phyloP scores from a whole-genome alignment of 192 early-diverging fungal genomes.

The Tieghemiomyces parasiticus region DNA sequence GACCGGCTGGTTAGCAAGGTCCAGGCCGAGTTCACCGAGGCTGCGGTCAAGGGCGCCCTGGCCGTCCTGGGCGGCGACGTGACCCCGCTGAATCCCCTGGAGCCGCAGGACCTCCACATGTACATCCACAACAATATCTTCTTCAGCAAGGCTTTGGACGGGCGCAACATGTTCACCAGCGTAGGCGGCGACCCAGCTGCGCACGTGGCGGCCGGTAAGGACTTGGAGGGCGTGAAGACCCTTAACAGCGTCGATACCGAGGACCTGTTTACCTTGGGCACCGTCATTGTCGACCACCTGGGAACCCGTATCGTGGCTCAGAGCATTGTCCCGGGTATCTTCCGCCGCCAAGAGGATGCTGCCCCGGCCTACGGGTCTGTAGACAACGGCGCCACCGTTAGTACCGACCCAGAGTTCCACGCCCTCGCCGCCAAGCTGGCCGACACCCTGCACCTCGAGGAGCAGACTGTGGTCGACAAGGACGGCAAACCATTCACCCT shows the following conservation, averaged over 20 bases:
- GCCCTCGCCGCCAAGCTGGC: constrained; percentile 51
- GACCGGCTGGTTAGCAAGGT: constrained; percentile 71
- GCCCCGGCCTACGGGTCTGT: constrained; percentile 84
- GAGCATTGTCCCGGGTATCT: constrained; percentile 80
- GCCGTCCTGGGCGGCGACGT: constrained; percentile 69
- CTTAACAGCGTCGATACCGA: constrained; percentile 59
- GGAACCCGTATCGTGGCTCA: constrained; percentile 86
- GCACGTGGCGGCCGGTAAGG: constrained; percentile 88
- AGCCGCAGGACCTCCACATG: constrained; percentile 64
- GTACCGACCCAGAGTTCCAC: constrained; percentile 61
- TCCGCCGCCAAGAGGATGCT: constrained; percentile 53
- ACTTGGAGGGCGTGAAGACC: constrained; percentile 74
- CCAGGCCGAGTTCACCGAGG: constrained; percentile 85
- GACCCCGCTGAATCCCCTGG: constrained; percentile 59
- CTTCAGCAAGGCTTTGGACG: constrained; percentile 79
- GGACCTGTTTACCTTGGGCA: constrained; percentile 77
- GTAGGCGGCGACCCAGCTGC: constrained; percentile 80
- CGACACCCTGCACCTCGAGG: constrained; percentile 59
- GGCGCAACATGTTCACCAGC: constrained; percentile 63
- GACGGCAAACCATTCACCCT: constrained; percentile 45
- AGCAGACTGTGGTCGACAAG: constrained; percentile 61
- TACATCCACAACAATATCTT: constrained; percentile 94
- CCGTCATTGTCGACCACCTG: constrained; percentile 84
- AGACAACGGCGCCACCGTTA: constrained; percentile 65
- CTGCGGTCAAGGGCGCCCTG: constrained; percentile 70